Evolutionary conservation across 805 yeast genomes (phyloP).

Genomic region (Wickerhamomyces hampshirensis): DNA sequence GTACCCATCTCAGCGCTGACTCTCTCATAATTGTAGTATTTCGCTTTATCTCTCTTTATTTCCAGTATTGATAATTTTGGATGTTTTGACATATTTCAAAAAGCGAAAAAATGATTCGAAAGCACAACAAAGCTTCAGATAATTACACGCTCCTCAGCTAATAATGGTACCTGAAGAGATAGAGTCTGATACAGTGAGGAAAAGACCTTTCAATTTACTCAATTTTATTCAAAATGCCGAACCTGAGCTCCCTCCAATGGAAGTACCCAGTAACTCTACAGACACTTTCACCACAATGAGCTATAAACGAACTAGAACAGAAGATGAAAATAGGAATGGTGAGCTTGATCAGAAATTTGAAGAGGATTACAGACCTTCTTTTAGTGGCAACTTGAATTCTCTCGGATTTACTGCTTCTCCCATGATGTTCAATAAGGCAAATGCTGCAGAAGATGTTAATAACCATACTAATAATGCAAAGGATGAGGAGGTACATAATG

Average conservation of each 20-base stretch:
- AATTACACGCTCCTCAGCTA: too few species aligned
- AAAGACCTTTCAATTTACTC: slow-evolving; percentile 11
- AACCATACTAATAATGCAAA: slow-evolving; percentile 22
- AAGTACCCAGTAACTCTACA: too few species aligned
- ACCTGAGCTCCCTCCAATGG: too few species aligned
- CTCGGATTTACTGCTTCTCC: neutral
- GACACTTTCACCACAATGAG: slow-evolving; percentile 5
- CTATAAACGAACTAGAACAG: neutral
- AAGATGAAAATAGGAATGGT: slow-evolving; percentile 4
- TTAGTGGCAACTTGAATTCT: too few species aligned
- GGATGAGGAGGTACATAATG: slow-evolving; percentile 2
- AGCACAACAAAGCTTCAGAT: too few species aligned
- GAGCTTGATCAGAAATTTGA: slow-evolving; percentile 21
- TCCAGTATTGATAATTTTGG: neutral
- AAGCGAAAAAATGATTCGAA: too few species aligned
- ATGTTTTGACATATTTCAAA: too few species aligned
- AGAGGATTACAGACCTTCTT: slow-evolving; percentile 11
- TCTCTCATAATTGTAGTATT: slow-evolving; percentile 4
- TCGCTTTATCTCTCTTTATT: neutral
- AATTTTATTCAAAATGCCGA: slow-evolving; percentile 12
- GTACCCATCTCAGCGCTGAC: slow-evolving; percentile 28
- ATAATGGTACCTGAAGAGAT: too few species aligned
- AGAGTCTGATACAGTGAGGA: slow-evolving; percentile 6
- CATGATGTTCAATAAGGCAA: slow-evolving; percentile 1
- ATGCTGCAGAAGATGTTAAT: slow-evolving; percentile 4